Percentiles rank a stretch among this genome's conserved stretches.
Evolutionary conservation across 441 rosid genomes (phyloP).

Genomic region (Dalechampia spathulata): DNA sequence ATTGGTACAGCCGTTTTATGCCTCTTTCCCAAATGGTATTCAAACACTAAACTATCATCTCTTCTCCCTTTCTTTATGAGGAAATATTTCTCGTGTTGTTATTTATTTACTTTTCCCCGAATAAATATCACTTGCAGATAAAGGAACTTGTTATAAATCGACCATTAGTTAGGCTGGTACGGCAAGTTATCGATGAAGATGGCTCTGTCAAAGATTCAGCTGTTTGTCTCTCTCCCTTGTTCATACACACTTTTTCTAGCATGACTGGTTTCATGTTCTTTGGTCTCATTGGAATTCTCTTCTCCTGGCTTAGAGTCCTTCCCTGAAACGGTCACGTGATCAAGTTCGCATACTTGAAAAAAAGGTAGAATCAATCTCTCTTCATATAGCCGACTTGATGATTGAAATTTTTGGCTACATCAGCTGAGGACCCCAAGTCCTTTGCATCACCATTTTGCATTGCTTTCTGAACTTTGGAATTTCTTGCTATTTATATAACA

Average conservation of each 20-base stretch:
- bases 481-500: background rate
- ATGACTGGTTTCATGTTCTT: background rate
- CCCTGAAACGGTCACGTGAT: slow-evolving; percentile 56
- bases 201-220: slow-evolving; percentile 83
- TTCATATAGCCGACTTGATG: background rate
- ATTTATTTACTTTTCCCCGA: slow-evolving; percentile 6
- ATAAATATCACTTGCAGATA: slow-evolving; percentile 39
- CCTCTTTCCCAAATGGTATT: slow-evolving; percentile 67
- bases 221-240: slow-evolving; percentile 37
- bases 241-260: background rate
- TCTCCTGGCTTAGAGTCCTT: slow-evolving; percentile 50
- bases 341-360: slow-evolving; percentile 60
- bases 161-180: slow-evolving; percentile 48
- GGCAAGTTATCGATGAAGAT: slow-evolving; percentile 64
- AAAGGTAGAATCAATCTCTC: slow-evolving; percentile 37
- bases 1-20: slow-evolving; percentile 61
- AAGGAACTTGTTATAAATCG: slow-evolving; percentile 45
- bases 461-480: background rate
- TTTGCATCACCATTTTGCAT: background rate
- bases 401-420: background rate
- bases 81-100: background rate
- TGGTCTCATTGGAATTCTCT: slow-evolving; percentile 8
- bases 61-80: background rate
- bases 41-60: background rate
- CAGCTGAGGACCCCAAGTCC: background rate